These are phyloP conservation scores for Amanita fuliginea DNA, from an alignment of 768 basidiomycete species.

Conservation along the genomic window DNA sequence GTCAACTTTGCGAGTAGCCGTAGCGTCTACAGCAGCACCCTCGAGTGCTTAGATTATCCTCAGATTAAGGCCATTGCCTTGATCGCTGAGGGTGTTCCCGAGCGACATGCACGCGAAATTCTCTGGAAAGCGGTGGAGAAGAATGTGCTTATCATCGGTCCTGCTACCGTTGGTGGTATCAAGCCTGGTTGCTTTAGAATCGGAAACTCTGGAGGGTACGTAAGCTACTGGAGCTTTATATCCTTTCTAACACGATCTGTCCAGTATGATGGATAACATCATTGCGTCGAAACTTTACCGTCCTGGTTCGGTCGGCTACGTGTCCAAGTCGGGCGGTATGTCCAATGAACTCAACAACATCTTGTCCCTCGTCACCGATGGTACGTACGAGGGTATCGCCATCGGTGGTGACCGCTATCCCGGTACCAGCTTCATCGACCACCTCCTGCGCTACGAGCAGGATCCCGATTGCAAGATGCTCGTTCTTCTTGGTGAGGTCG, in stretches of 20 bases:
- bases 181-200: slow-evolving; percentile 99
- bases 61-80: slow-evolving; percentile 65
- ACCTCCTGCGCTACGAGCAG: slow-evolving; percentile 92
- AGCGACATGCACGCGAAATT: slow-evolving; percentile 94
- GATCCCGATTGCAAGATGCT: slow-evolving; percentile 99
- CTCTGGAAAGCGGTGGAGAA: slow-evolving; percentile 79
- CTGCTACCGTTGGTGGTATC: slow-evolving; percentile 98
- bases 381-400: slow-evolving; percentile 99
- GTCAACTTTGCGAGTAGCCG: slow-evolving; percentile 97
- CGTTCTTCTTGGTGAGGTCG: slow-evolving; percentile 96
- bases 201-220: slow-evolving; percentile 94
- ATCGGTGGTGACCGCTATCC: slow-evolving; percentile 99
- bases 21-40: slow-evolving; percentile 88
- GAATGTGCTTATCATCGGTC: slow-evolving; percentile 84
- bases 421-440: slow-evolving; percentile 97
- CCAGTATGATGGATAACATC: slow-evolving; percentile 99
- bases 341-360: slow-evolving; percentile 99
- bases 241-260: slow-evolving; percentile 4
- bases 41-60: slow-evolving; percentile 69
- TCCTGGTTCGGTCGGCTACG: slow-evolving; percentile 93
- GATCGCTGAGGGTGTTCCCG: slow-evolving; percentile 98
- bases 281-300: slow-evolving; percentile 98
- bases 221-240: slow-evolving; percentile 4
- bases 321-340: slow-evolving; percentile 99
- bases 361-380: slow-evolving; percentile 90